Conservation (phyloP, 176 grass and related monocot genomes). For the Carex kokanica region DNA sequence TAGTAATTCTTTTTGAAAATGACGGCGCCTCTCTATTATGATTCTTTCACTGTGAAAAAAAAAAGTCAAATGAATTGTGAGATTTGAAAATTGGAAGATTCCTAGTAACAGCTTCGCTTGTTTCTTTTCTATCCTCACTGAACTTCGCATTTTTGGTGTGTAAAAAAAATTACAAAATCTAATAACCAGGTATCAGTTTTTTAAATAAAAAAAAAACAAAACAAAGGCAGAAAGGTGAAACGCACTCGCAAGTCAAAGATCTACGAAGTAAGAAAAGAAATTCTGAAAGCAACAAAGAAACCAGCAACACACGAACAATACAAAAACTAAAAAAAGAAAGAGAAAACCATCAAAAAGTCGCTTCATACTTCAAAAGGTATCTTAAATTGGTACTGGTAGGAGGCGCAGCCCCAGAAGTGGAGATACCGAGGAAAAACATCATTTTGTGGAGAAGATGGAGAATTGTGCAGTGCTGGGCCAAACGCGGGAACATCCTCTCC, state of each 20-base stretch:
- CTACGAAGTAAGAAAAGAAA: conserved; percentile 7
- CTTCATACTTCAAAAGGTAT: not conserved
- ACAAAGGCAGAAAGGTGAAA: not conserved
- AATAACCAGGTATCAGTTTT: not conserved
- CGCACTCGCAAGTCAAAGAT: conserved; percentile 13
- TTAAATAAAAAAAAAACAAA: not conserved
- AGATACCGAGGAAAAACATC: not conserved
- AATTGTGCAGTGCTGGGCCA: not conserved
- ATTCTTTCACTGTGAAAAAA: conserved; percentile 45
- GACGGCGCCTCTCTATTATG: conserved; percentile 43
- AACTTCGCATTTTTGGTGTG: conserved; percentile 7
- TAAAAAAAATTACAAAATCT: conserved; percentile 19
- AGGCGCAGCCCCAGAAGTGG: conserved; percentile 21
- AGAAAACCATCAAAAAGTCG: not conserved
- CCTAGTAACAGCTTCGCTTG: not conserved
- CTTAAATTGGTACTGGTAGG: conserved; percentile 15
- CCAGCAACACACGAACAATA: not conserved
- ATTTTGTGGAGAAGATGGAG: not conserved
- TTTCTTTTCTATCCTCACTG: not conserved
- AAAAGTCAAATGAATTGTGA: not conserved
- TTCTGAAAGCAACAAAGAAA: conserved; percentile 10
- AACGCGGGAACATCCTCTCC: conserved; percentile 20
- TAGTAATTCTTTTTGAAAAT: conserved; percentile 68
- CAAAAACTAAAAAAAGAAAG: not conserved
- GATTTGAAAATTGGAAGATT: not conserved